A percentile compares a stretch with the other conserved stretches of the same genome.
phyloP scores from a whole-genome alignment of 2,329 filamentous ascomycete species.

The Neonectria faginata region DNA sequence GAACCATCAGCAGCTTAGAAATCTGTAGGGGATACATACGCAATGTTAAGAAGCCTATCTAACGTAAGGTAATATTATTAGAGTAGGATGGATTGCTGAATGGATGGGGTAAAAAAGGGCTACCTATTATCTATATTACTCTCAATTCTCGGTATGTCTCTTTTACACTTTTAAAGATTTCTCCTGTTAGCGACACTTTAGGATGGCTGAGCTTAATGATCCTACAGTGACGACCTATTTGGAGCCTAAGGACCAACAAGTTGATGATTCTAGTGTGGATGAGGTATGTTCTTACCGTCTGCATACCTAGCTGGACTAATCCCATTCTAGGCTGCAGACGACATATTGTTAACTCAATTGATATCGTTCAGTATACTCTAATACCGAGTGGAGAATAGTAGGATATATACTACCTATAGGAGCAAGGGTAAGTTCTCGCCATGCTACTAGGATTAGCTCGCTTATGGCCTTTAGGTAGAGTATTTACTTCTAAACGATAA shows the following conservation, averaged over 20 bases:
- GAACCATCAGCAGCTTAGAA: too few species aligned
- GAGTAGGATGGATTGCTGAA: too few species aligned
- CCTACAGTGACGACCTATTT: slow-evolving; percentile 1
- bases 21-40: too few species aligned
- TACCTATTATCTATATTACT: too few species aligned
- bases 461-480: neutral
- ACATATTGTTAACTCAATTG: neutral
- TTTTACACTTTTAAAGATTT: neutral
- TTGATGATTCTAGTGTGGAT: slow-evolving; percentile 3
- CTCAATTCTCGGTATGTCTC: neutral
- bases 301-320: neutral
- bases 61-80: too few species aligned
- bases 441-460: neutral
- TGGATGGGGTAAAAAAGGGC: too few species aligned
- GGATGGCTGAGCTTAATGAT: slow-evolving; percentile 3
- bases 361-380: slow-evolving; percentile 5
- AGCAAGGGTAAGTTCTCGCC: neutral
- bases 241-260: slow-evolving; percentile 5
- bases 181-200: neutral
- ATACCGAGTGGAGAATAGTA: slow-evolving; percentile 4
- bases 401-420: neutral
- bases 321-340: slow-evolving; percentile 5
- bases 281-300: neutral
- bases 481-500: slow-evolving; percentile 8
- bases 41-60: too few species aligned